phyloP scores from a whole-genome alignment of 768 basidiomycete genomes.

The Lentinula raphanica region DNA sequence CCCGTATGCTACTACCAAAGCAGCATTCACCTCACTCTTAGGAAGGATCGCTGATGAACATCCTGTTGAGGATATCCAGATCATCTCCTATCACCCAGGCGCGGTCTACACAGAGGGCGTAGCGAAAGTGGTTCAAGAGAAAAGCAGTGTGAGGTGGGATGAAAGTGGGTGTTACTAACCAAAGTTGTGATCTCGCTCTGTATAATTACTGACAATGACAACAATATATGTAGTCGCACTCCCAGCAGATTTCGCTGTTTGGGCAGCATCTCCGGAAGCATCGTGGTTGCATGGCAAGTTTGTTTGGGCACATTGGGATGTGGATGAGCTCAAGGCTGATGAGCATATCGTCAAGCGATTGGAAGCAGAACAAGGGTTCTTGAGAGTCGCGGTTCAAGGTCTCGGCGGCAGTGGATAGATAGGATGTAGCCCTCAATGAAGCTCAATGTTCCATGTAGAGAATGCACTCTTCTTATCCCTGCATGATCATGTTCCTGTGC shows the following conservation, averaged over 20 bases:
- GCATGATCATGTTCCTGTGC: no score
- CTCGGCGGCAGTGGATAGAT: slow-evolving; percentile 72
- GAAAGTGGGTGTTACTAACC: not conserved
- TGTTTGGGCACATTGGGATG: no score
- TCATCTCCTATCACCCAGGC: not conserved
- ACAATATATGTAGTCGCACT: not conserved
- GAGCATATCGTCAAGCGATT: not conserved
- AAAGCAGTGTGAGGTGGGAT: not conserved
- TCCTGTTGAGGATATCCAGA: no score
- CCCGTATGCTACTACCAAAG: not conserved
- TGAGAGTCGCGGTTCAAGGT: no score
- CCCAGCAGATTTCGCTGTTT: no score
- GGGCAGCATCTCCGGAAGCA: no score
- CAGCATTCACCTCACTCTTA: not conserved
- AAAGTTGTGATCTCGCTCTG: no score
- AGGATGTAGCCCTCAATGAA: slow-evolving; percentile 20
- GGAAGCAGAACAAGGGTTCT: not conserved
- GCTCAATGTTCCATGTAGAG: slow-evolving; percentile 43
- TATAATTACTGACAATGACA: no score
- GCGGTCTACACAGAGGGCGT: not conserved
- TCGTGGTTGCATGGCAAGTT: no score
- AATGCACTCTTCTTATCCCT: slow-evolving; percentile 82
- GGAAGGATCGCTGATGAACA: no score
- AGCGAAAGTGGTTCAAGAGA: not conserved
- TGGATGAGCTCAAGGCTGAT: not conserved